These are phyloP conservation scores for Debaryomyces singareniensis DNA, from an alignment of 1,139 yeast species.

Conservation along the genomic window DNA sequence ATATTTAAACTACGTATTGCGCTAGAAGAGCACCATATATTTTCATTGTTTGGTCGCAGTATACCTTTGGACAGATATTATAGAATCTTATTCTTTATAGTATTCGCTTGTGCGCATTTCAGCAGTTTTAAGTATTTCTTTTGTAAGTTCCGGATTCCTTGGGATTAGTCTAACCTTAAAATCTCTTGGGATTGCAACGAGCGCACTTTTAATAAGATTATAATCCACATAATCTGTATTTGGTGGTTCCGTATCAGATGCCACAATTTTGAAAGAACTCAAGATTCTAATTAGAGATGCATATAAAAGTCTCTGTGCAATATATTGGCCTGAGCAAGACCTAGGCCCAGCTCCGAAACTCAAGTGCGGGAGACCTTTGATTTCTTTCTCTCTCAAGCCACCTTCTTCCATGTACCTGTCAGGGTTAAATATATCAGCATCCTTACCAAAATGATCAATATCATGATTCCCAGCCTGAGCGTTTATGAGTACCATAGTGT, in stretches of 20 bases:
- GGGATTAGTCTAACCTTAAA: conserved; percentile 4
- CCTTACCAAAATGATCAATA: conserved; percentile 4
- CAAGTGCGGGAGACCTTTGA: conserved; percentile 5
- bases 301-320: conserved; percentile 4
- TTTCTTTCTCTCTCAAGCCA: conserved; percentile 5
- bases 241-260: conserved; percentile 4
- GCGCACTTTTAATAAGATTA: conserved; percentile 4
- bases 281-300: conserved; percentile 4
- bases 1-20: not conserved
- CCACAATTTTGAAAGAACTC: conserved; percentile 3
- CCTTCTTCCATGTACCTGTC: conserved; percentile 5
- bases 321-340: conserved; percentile 6
- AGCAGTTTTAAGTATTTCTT: conserved; percentile 1
- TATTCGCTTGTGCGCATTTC: conserved; percentile 4
- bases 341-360: conserved; percentile 6
- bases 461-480: conserved; percentile 6
- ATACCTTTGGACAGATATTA: too few species aligned
- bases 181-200: conserved; percentile 5
- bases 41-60: too few species aligned
- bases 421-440: conserved; percentile 4
- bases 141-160: conserved; percentile 3
- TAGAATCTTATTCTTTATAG: not conserved
- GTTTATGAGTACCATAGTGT: conserved; percentile 5
- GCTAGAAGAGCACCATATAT: not conserved
- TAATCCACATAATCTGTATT: conserved; percentile 5